These are phyloP conservation scores for Ormosia emarginata DNA, from an alignment of 306 rosid genomes.

Conservation along the genomic window DNA sequence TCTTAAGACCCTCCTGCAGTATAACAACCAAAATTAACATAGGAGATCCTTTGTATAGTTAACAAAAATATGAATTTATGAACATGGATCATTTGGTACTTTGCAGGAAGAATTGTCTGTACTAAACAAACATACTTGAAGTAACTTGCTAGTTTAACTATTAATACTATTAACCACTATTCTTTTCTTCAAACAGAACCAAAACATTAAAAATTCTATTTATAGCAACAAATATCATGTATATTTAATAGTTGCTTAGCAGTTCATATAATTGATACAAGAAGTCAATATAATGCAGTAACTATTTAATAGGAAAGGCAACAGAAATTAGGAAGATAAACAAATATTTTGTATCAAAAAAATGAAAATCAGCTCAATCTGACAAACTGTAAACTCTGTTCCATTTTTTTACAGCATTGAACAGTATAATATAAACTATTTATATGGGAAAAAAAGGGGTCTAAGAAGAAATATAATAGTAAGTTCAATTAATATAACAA, in stretches of 20 bases:
- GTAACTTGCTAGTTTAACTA: constrained; percentile 8
- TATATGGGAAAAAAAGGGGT: background rate
- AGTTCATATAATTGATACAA: background rate
- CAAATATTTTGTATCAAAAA: constrained; percentile 4
- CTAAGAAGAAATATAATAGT: background rate
- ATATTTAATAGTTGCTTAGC: constrained; percentile 12
- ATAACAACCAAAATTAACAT: constrained; percentile 26
- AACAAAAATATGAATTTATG: constrained; percentile 7
- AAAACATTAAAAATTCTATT: constrained; percentile 19
- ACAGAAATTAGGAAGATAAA: constrained; percentile 10
- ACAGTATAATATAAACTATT: background rate
- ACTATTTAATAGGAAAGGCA: background rate
- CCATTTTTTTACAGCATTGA: constrained; percentile 15
- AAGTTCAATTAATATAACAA: too few species aligned
- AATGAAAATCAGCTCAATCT: constrained; percentile 12
- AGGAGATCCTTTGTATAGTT: background rate
- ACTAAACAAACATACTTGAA: background rate
- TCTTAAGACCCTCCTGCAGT: constrained; percentile 82
- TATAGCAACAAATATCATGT: background rate
- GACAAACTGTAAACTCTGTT: constrained; percentile 13
- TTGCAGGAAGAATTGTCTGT: constrained; percentile 18
- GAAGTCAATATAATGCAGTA: constrained; percentile 11
- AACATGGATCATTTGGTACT: constrained; percentile 14
- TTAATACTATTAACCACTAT: constrained; percentile 7
- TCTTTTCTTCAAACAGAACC: background rate